Evolutionary conservation across 192 early-diverging fungal genomes (phyloP).

Genomic region (Haplosporangium gracile): DNA sequence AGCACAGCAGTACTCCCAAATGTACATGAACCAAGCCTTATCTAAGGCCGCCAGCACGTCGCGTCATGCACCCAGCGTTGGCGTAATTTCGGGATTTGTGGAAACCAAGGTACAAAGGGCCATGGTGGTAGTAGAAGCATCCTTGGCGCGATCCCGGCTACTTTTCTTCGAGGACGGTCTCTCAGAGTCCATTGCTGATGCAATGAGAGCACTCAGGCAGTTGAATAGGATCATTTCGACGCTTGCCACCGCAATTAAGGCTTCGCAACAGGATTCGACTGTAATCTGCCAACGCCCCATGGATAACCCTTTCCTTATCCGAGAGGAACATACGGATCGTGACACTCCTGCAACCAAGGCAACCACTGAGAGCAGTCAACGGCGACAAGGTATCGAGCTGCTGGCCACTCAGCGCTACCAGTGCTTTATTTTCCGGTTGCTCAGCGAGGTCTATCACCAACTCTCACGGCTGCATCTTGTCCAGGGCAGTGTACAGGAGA

Average conservation of each 20-base stretch:
- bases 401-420: slow-evolving; percentile 32
- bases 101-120: slow-evolving; percentile 34
- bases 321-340: neutral
- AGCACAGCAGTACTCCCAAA: slow-evolving; percentile 14
- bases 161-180: slow-evolving; percentile 48
- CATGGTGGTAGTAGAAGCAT: slow-evolving; percentile 51
- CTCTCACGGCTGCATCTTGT: slow-evolving; percentile 65
- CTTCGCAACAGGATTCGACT: slow-evolving; percentile 12
- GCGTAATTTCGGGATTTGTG: slow-evolving; percentile 11
- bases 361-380: slow-evolving; percentile 5
- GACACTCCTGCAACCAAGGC: neutral
- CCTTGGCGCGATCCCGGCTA: slow-evolving; percentile 57
- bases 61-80: neutral
- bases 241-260: slow-evolving; percentile 34
- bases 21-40: neutral
- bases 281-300: slow-evolving; percentile 14
- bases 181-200: slow-evolving; percentile 57
- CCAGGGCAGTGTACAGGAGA: slow-evolving; percentile 71
- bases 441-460: slow-evolving; percentile 63
- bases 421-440: slow-evolving; percentile 36
- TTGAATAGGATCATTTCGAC: slow-evolving; percentile 54
- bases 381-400: slow-evolving; percentile 24
- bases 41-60: neutral
- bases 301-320: slow-evolving; percentile 44
- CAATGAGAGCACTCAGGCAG: slow-evolving; percentile 39